Evolutionary conservation across 495 filamentous ascomycete genomes (phyloP).

Genomic region (Annulohypoxylon bovei): DNA sequence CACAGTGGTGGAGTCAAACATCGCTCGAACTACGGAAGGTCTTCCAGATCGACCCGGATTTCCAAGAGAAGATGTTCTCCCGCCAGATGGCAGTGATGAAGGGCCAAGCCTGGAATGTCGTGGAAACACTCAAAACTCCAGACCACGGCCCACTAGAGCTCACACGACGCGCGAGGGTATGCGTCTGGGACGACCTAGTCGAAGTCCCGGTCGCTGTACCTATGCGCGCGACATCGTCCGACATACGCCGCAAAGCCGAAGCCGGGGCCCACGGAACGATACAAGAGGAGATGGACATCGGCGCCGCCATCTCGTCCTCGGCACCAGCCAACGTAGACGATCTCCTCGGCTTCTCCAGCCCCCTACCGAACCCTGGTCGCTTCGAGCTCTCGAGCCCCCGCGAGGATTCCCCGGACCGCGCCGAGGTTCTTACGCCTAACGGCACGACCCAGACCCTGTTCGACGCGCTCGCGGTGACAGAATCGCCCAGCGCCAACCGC

Average conservation of each 20-base stretch:
- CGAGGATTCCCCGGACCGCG: constrained; percentile 41
- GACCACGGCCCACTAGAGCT: constrained; percentile 96
- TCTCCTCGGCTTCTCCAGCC: constrained; percentile 72
- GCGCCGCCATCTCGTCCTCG: constrained; percentile 71
- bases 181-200: constrained; percentile 97
- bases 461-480: constrained; percentile 12
- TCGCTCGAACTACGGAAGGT: constrained; percentile 83
- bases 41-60: constrained; percentile 92
- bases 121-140: constrained; percentile 90
- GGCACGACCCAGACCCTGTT: constrained; percentile 32
- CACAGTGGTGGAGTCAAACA: constrained; percentile 95
- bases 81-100: constrained; percentile 98
- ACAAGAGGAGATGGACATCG: constrained; percentile 92
- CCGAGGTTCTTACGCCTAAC: constrained; percentile 20
- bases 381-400: constrained; percentile 77
- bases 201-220: constrained; percentile 95
- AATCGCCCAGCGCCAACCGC: constrained; percentile 7
- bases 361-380: constrained; percentile 81
- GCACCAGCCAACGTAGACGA: constrained; percentile 57
- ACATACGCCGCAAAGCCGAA: constrained; percentile 71
- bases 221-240: constrained; percentile 81
- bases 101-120: constrained; percentile 98
- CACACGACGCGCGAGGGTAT: constrained; percentile 87
- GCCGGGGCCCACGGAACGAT: constrained; percentile 49
- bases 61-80: constrained; percentile 98